phyloP scores from a whole-genome alignment of 768 basidiomycete species.

The Rhodosporidiobolus odoratus region DNA sequence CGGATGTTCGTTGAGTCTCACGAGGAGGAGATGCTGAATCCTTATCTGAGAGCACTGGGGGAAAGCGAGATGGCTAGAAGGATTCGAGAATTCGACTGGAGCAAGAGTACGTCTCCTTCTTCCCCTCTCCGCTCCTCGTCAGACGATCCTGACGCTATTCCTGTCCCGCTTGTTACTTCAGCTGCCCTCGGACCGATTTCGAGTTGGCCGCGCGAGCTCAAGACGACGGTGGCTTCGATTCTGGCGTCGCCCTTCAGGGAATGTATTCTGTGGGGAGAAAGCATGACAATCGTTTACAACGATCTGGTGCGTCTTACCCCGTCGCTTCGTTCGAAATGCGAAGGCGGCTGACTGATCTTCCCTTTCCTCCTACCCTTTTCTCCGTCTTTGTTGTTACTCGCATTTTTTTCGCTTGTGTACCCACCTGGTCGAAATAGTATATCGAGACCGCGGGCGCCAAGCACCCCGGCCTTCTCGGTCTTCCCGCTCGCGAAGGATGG shows the following conservation, averaged over 20 bases:
- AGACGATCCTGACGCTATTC: neutral
- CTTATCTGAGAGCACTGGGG: slow-evolving; percentile 1
- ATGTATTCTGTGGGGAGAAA: slow-evolving; percentile 17
- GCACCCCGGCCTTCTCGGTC: slow-evolving; percentile 30
- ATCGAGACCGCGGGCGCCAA: slow-evolving; percentile 27
- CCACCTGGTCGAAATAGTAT: neutral
- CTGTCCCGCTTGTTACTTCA: neutral
- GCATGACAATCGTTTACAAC: slow-evolving; percentile 31
- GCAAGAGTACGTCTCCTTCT: neutral
- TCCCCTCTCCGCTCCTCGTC: neutral
- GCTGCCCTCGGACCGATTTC: slow-evolving; percentile 20
- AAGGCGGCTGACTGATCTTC: too few species aligned
- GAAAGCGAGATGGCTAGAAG: slow-evolving; percentile 13
- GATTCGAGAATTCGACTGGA: slow-evolving; percentile 17
- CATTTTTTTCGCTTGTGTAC: neutral
- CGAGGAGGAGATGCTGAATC: neutral
- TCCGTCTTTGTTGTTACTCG: neutral
- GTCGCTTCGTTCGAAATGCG: too few species aligned
- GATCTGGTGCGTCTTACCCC: slow-evolving; percentile 1
- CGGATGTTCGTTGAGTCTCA: neutral
- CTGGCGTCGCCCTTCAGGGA: slow-evolving; percentile 29
- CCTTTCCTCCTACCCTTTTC: neutral
- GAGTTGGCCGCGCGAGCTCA: slow-evolving; percentile 22
- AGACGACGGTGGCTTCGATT: slow-evolving; percentile 22
- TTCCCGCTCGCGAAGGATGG: slow-evolving; percentile 21